phyloP scores from a whole-genome alignment of 1,139 yeast genomes.

The Candida smagusa region DNA sequence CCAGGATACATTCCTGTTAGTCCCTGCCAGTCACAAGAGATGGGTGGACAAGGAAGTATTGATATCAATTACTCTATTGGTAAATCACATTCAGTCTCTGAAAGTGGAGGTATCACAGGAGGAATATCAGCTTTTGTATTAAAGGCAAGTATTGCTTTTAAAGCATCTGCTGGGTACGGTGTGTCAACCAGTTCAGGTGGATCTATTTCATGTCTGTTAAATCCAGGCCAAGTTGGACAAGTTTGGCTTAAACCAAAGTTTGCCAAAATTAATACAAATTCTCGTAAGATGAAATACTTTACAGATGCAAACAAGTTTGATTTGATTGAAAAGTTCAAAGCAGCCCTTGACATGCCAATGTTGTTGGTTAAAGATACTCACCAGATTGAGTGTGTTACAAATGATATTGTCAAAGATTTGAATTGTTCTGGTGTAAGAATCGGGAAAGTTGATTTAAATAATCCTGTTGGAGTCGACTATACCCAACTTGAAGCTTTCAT shows the following conservation, averaged over 20 bases:
- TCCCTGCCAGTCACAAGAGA: slow-evolving; percentile 22
- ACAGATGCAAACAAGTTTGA: slow-evolving; percentile 9
- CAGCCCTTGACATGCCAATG: slow-evolving; percentile 9
- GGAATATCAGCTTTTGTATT: not conserved
- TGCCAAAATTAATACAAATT: slow-evolving; percentile 10
- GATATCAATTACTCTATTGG: slow-evolving; percentile 10
- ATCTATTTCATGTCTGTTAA: slow-evolving; percentile 14
- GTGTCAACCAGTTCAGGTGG: slow-evolving; percentile 9
- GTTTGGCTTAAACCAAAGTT: slow-evolving; percentile 19
- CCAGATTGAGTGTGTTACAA: slow-evolving; percentile 22
- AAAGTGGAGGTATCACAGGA: not conserved
- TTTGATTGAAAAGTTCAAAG: slow-evolving; percentile 12
- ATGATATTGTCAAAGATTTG: slow-evolving; percentile 18
- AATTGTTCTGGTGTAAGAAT: slow-evolving; percentile 16
- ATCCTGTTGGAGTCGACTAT: slow-evolving; percentile 18
- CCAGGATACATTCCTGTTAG: slow-evolving; percentile 23
- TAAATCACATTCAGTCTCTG: not conserved
- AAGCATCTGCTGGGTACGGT: not conserved
- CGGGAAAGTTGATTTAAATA: slow-evolving; percentile 20
- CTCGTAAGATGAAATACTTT: slow-evolving; percentile 14
- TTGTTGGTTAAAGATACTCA: slow-evolving; percentile 12
- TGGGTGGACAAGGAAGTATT: slow-evolving; percentile 19
- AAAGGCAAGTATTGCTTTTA: not conserved
- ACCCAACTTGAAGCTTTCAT: slow-evolving; percentile 8
- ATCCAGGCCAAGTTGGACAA: slow-evolving; percentile 20